phyloP scores from a whole-genome alignment of 2,329 filamentous ascomycete species.

The Chalara sp. region DNA sequence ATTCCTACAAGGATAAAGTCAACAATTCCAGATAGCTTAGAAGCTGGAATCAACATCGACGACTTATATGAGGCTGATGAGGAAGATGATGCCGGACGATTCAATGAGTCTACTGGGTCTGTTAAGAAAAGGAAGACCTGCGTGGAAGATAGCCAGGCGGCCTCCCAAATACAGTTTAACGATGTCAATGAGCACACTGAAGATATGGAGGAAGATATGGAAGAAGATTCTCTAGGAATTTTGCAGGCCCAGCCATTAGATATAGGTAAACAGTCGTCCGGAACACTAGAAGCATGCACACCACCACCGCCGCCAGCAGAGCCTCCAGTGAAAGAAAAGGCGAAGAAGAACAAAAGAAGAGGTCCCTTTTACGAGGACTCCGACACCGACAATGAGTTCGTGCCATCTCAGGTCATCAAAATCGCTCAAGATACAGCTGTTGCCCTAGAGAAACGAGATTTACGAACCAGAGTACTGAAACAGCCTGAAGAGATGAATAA shows the following conservation, averaged over 20 bases:
- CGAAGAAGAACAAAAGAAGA: slow-evolving; percentile 26
- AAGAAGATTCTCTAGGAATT: no score
- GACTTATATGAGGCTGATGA: slow-evolving; percentile 20
- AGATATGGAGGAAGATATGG: background rate
- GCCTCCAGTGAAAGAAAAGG: slow-evolving; percentile 24
- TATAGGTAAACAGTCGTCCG: no score
- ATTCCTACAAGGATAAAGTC: slow-evolving; percentile 5
- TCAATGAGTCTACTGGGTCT: slow-evolving; percentile 31
- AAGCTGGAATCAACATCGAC: slow-evolving; percentile 14
- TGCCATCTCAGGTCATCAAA: background rate
- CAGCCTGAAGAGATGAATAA: slow-evolving; percentile 11
- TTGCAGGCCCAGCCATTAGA: no score
- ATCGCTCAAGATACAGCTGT: background rate
- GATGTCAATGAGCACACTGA: background rate
- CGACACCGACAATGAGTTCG: slow-evolving; percentile 41
- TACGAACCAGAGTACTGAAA: slow-evolving; percentile 4
- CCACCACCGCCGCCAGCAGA: slow-evolving; percentile 1
- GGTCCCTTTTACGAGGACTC: slow-evolving; percentile 70
- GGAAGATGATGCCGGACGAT: slow-evolving; percentile 22
- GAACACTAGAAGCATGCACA: no score
- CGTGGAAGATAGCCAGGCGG: slow-evolving; percentile 1
- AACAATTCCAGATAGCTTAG: background rate
- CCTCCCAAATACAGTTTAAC: background rate
- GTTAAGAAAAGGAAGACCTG: slow-evolving; percentile 37
- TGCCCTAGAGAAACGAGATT: slow-evolving; percentile 14